These are phyloP conservation scores for Creolimax fragrantissima DNA, from an alignment of 78 protist species.

Conservation along the genomic window DNA sequence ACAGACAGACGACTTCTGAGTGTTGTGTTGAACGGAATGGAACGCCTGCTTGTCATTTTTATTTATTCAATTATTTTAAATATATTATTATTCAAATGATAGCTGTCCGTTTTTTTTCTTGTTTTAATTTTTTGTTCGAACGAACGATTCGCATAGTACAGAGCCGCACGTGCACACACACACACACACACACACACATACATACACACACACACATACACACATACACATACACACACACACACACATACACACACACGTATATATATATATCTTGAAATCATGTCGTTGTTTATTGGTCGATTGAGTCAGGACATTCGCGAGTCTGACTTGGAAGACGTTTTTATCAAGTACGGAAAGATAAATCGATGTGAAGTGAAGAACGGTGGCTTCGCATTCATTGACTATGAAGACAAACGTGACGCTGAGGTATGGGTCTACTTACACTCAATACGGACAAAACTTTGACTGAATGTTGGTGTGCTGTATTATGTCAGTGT, in stretches of 20 bases:
- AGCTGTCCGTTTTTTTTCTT: no score
- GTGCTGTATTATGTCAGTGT: no score
- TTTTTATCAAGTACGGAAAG: not conserved
- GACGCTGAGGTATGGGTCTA: slow-evolving; percentile 14
- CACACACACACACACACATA: not conserved
- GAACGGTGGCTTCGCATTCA: not conserved
- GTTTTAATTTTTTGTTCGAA: no score
- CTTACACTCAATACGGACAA: no score
- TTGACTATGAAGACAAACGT: slow-evolving; percentile 14
- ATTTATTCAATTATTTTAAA: no score
- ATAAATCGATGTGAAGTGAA: slow-evolving; percentile 18
- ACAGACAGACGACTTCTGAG: no score
- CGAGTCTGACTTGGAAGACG: not conserved
- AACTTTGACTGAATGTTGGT: no score
- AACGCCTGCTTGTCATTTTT: no score
- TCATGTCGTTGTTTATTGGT: slow-evolving; percentile 11
- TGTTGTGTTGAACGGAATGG: no score
- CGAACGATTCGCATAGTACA: no score
- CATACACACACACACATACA: not conserved
- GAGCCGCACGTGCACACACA: not conserved
- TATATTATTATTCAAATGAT: no score
- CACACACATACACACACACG: not conserved
- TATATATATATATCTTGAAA: not conserved
- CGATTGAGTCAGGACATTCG: not conserved
- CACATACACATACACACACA: not conserved